Base-by-base conservation (phyloP, 345 rosid species). In the Syzygium oleosum region DNA sequence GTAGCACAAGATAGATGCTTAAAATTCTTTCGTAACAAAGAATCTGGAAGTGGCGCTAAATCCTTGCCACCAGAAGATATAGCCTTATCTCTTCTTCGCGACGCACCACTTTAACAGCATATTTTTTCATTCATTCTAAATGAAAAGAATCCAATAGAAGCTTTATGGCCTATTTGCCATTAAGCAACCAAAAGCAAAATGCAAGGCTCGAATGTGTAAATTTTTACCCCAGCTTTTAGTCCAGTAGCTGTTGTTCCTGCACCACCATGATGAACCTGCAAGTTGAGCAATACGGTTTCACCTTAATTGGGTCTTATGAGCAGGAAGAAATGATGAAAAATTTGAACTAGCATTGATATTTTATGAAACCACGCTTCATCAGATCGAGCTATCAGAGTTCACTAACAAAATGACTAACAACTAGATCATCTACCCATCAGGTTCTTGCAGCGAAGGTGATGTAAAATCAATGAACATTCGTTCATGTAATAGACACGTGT, bases 181-280 rank as follows among this genome's bases (percentile, higher is more conserved):
- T 63, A 34, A 68, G 80, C 46, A 34, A 34, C 25, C 84, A 41
- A 89, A 87, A 46, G 41, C 85, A 29, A 77, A 31, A 54, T 29
- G 12, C 78, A 86, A 78, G 84, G 73, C 34, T 68, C 46, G 23
- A 68, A 56, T 56, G 46, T 17, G 25, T 34, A 41, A 63, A 88
- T 34, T 23, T 80, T 89, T 96, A 96, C 99, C 95, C 99, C 99
- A 54, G 99, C 97, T 94, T 88, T 94, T 80, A 98, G 93, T 90
- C 99, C 99, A 1, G 98, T 93, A 59, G 99, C 99, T 9, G 99
- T 96, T 52, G 99, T 98, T 90, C 99, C 99, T 53, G 99, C 99
- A 85, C 99, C 99, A 16, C 99, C 99, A 61, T 98, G 99, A 91
- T 98, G 99, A 90, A 98, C 97, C 99, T 98, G 92, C 85, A 90